Conservation (phyloP, 495 filamentous ascomycete genomes). For the Zalerion maritima region DNA sequence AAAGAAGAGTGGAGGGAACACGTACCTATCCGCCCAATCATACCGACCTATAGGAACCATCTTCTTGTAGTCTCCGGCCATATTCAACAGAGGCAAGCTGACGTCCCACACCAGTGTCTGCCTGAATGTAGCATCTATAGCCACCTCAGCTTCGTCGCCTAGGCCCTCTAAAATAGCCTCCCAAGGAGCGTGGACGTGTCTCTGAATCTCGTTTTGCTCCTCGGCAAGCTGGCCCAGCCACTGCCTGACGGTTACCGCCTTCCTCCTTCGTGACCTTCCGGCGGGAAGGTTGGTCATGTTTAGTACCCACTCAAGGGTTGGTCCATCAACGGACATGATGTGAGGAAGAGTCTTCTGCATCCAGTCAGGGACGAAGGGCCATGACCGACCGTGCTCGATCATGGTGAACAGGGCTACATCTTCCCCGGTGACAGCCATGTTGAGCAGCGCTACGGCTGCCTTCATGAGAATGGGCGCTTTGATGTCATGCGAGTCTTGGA, state of each 20-base stretch:
- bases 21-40: conserved; percentile 13
- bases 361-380: conserved; percentile 13
- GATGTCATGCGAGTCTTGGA: conserved; percentile 1
- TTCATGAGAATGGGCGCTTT: conserved; percentile 10
- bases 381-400: conserved; percentile 8
- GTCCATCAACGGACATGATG: conserved; percentile 11
- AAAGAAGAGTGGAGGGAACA: neutral
- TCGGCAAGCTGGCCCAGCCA: conserved; percentile 4
- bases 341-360: conserved; percentile 9
- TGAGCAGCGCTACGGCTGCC: conserved; percentile 10
- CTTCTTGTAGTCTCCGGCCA: conserved; percentile 2
- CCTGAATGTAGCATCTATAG: conserved; percentile 7
- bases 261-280: too few species aligned
- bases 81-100: conserved; percentile 2
- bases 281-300: conserved; percentile 10
- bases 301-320: conserved; percentile 9
- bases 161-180: conserved; percentile 8
- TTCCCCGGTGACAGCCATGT: conserved; percentile 7
- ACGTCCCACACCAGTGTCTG: conserved; percentile 13
- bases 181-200: conserved; percentile 10
- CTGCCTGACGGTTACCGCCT: conserved; percentile 4
- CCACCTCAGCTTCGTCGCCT: conserved; percentile 7
- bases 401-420: conserved; percentile 11
- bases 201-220: conserved; percentile 5
- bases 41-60: conserved; percentile 6